A percentile compares a stretch with the other conserved stretches of the same genome.
Conservation (phyloP, 495 filamentous ascomycete genomes). For the Annulohypoxylon maeteangense region DNA sequence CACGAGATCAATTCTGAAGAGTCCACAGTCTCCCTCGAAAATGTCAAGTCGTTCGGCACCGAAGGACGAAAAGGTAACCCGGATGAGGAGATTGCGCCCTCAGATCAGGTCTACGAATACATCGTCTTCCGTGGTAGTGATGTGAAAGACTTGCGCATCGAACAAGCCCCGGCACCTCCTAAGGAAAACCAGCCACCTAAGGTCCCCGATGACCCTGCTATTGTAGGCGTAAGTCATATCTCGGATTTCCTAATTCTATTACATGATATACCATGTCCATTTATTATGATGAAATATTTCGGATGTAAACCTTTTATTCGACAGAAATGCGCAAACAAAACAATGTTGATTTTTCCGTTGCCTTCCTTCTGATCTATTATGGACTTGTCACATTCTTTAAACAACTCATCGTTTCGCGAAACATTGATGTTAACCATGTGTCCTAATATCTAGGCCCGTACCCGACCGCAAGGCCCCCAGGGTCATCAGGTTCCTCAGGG, state of each 20-base stretch:
- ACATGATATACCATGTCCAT: conserved; percentile 18
- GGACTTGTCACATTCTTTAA: conserved; percentile 12
- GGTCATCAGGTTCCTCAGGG: conserved; percentile 4
- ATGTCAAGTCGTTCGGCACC: conserved; percentile 91
- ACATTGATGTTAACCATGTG: conserved; percentile 40
- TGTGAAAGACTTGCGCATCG: conserved; percentile 96
- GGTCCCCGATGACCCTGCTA: conserved; percentile 94
- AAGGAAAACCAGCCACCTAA: conserved; percentile 80
- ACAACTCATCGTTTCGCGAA: background rate
- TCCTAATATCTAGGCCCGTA: conserved; percentile 50
- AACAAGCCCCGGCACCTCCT: conserved; percentile 69
- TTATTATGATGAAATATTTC: conserved; percentile 81
- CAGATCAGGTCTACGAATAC: conserved; percentile 93
- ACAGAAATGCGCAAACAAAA: conserved; percentile 87
- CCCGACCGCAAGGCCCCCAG: conserved; percentile 46
- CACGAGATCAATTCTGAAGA: conserved; percentile 98
- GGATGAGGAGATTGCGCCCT: conserved; percentile 81
- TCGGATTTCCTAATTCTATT: background rate
- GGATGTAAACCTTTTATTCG: conserved; percentile 82
- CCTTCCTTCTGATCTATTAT: conserved; percentile 92
- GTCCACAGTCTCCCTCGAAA: conserved; percentile 94
- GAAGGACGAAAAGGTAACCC: conserved; percentile 85
- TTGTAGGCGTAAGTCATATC: conserved; percentile 85
- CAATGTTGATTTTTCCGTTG: conserved; percentile 98
- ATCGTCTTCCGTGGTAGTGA: conserved; percentile 99